Base-by-base conservation (phyloP, 2,329 filamentous ascomycete genomes). In the Endocalyx cinctus region DNA sequence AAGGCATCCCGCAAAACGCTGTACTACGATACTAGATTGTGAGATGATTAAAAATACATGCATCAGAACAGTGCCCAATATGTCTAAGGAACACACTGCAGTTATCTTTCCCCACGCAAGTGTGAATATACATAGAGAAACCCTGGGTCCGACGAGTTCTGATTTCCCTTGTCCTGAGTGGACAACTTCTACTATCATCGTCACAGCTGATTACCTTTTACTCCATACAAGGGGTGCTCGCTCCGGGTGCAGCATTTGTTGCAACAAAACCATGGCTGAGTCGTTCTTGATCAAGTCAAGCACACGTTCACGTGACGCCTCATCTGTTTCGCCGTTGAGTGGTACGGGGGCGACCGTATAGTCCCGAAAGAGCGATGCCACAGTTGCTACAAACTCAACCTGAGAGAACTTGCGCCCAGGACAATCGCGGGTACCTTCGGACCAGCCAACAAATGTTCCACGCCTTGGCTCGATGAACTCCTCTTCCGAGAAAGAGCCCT, bases 361-460 rank as follows among this genome's bases (percentile, higher is more conserved):
- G 19, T 50, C 45, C 3, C 38, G 33, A 31, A 55, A 50, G 12
- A 57, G 25, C 10, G 25, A 66, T 52, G 54, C 52, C 19, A 58
- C 35, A 4, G 46, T 50, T 2, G 52, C 53, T 5, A 55, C 55
- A 20, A 51, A 47, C 38, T 57, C 54, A 12, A 61, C 52, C 28
- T 59, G 48, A 3, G 54, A 50, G 37, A 61, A 59, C 31, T 57
- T 59, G 14, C 33, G 43, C 0, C 54, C 58, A 0, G 52, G 48
- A 14, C 56, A 59, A 31, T 51, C 47, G 6, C 48, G 50, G 14
- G 38, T 25, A 10, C 56, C 55, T 3, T 57, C 55, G 0, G 54
- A 54, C 55, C 57, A 60, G 3, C 39, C 41, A 2, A 50, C 15
- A 26, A 50, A 54, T 0, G 37, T 41, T 2, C 48, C 47, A 6